Evolutionary conservation across 768 basidiomycete species (phyloP), one percentile per base, ranked within the genome.

Genomic region (Tulasnella sp.): DNA sequence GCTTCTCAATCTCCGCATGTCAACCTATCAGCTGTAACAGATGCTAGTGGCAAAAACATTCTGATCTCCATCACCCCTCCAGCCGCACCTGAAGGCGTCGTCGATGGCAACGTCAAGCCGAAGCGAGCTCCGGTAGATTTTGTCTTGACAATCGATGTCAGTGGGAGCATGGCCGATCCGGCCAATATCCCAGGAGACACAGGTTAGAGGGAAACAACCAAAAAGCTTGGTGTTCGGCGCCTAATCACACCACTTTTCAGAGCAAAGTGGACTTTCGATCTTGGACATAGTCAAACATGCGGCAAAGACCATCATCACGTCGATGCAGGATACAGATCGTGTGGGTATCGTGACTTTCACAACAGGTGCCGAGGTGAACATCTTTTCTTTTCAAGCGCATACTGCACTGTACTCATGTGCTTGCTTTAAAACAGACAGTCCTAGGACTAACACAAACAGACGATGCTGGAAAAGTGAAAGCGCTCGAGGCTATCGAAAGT

Each of bases 261-360:
- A 58, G 27, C 43, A 23, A 13, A 62, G 61, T n/a, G 63, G 63
- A 15, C 26, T 62, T 19, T 30, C 29, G 44, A 48, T 64, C 13
- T 29, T 64, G 8, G 63, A 64, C 56, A 50, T 64, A 4, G 61
- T 61, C 11, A 64, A 62, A 34, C 63, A 64, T 45, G 63, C 63
- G 19, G 27, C 59, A 11, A 45, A 52, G 10, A 58, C 55, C 17
- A 64, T 64, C 29, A 56, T 62, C 21, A 43, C 54, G 1, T 50
- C 51, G 3, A 58, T 64, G 52, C 30, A 58, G 11, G 32, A 19
- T 7, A 43, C 61, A 1, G 63, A 64, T 48, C 53, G 63, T 24
- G 42, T 64, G 17, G 61, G 61, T 17, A 62, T 64, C 23, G 61
- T 62, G 1, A 44, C 61, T 11, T 64, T 64, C 43, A 52, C 29